phyloP scores from a whole-genome alignment of 177 flowering plant species.

The Vitis hybrid region DNA sequence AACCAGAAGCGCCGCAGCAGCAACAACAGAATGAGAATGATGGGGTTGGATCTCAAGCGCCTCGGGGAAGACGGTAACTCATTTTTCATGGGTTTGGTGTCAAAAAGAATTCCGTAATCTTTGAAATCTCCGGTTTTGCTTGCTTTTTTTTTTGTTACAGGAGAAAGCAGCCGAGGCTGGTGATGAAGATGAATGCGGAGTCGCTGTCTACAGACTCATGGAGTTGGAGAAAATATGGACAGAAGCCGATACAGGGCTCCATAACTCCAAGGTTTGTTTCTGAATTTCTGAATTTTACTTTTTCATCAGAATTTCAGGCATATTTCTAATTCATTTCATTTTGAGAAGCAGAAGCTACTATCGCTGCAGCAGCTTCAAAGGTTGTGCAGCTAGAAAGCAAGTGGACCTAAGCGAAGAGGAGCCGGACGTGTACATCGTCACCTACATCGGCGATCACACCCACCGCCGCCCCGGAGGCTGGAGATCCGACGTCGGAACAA shows the following conservation, averaged over 20 bases:
- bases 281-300: not conserved
- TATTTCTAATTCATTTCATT: too few relatives aligned
- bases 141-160: not conserved
- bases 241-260: not conserved
- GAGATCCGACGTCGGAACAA: conserved; percentile 48
- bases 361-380: conserved; percentile 59
- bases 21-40: too few relatives aligned
- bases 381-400: conserved; percentile 57
- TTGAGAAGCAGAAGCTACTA: conserved; percentile 47
- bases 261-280: not conserved
- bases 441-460: conserved; percentile 58
- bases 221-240: not conserved
- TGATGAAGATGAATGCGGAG: not conserved
- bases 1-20: too few relatives aligned
- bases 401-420: conserved; percentile 51
- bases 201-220: not conserved
- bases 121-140: too few relatives aligned
- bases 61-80: too few relatives aligned
- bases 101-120: too few relatives aligned
- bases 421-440: conserved; percentile 36
- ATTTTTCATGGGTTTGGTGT: too few relatives aligned
- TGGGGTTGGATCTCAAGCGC: too few relatives aligned
- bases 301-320: too few relatives aligned
- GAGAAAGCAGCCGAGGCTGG: not conserved
- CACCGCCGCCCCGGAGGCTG: conserved; percentile 57